Evolutionary conservation across 495 filamentous ascomycete species (phyloP), one percentile per base, ranked within the genome.

Genomic region (Xylaria castorea): DNA sequence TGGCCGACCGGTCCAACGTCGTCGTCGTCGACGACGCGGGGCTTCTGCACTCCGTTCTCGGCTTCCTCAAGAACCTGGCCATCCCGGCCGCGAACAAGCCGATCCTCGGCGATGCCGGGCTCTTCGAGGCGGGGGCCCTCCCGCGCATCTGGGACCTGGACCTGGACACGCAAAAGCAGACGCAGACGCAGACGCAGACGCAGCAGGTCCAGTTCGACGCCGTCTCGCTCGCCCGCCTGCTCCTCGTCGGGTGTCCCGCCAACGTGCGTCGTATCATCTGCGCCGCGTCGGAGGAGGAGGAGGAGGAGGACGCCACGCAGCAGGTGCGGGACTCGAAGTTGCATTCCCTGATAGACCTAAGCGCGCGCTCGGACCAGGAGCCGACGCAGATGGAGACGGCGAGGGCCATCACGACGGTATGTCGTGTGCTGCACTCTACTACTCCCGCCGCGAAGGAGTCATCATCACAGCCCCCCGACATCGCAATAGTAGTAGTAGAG

Each of bases 61-160:
- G 91, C n/a, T 93, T 94, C 74, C 82, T 94, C 67, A 95, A 93
- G 76, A 95, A 96, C 75, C 84, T 95, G 3, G 91, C 92, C 44
- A 90, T 95, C 69, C 88, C 91, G 2, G 76, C 83, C 11, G 81
- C 82, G 6, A 94, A 94, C 75, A 92, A 91, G 68, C 66, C 80
- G 38, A 73, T 79, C 11, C 79, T 95, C 5, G 92, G 88, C 9
- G 76, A 85, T 14, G 82, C 87, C 0, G 88, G 86, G 0, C 82
- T 89, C 1, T 79, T 86, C 18, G 73, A 77, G 16, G 50, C 87
- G 6, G 75, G 82, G 34, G 81, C 86, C 1, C 84, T 93, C 27
- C 88, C 92, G 2, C 83, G 81, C 0, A 81, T 94, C 57, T 91
- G 91, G 88, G 82, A 81, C 8, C 82, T 88, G 88, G 82, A 81